Evolutionary conservation across 2,329 filamentous ascomycete genomes (phyloP).

Genomic region (Lecanicillium sp.): DNA sequence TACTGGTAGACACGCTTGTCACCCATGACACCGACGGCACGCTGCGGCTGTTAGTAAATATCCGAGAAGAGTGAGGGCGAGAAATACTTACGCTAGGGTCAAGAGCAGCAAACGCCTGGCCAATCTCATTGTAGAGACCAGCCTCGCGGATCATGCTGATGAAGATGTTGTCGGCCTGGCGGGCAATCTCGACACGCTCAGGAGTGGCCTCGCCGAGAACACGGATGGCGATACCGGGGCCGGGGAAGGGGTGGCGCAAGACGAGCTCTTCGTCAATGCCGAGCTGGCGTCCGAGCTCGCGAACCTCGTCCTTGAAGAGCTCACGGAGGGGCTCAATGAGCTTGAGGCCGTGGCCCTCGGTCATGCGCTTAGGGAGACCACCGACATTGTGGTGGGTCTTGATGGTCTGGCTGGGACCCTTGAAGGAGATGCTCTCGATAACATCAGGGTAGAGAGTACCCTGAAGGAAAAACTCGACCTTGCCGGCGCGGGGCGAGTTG

Average conservation of each 20-base stretch:
- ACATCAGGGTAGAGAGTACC: constrained; percentile 63
- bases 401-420: constrained; percentile 45
- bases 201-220: constrained; percentile 80
- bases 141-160: constrained; percentile 68
- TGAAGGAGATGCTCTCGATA: constrained; percentile 39
- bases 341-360: constrained; percentile 45
- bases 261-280: constrained; percentile 29
- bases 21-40: constrained; percentile 40
- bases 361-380: constrained; percentile 55
- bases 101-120: constrained; percentile 17
- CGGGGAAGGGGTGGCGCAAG: constrained; percentile 25
- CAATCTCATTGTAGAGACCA: constrained; percentile 60
- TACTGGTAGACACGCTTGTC: constrained; percentile 53
- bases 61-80: not conserved
- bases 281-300: constrained; percentile 26
- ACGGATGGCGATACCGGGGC: constrained; percentile 62
- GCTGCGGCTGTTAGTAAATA: constrained; percentile 24
- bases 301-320: constrained; percentile 76
- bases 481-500: constrained; percentile 60
- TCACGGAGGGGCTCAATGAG: constrained; percentile 74
- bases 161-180: constrained; percentile 74
- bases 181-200: constrained; percentile 70
- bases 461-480: constrained; percentile 82
- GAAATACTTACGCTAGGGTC: constrained; percentile 6
- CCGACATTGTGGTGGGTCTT: constrained; percentile 61